Base-by-base conservation (phyloP, 2,329 filamentous ascomycete species). In the Tolypocladium paradoxum region DNA sequence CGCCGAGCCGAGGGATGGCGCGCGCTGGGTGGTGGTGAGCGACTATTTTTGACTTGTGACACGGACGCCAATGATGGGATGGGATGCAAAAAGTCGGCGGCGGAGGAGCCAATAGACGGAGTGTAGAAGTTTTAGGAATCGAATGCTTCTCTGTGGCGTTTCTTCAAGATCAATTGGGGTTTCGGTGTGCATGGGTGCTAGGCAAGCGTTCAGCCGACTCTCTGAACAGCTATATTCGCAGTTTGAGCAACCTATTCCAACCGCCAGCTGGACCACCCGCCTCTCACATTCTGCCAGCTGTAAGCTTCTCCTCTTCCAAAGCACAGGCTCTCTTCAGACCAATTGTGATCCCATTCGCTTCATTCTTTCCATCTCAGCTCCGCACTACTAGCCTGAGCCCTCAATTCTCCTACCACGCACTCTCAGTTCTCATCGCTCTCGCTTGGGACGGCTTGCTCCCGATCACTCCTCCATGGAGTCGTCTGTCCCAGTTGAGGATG, bases 51-150 rank as follows among this genome's bases (percentile, higher is more conserved):
- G 45, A 20, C 35, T 24, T 35, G 38, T 48, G 24, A 49, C 43
- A 43, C 46, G 45, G 49, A 46, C 16, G 34, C 49, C 35, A 31
- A n/a, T n/a, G 14, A 52, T 35, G 49, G 37, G 47, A 16, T 12
- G 29, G 27, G 31, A 46, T 31, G 11, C 4, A 36, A 47, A 38
- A 20, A 47, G 29, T 48, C 35, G 40, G 50, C 6, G 38, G 40
- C 43, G 38, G 6, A 24, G 48, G n/a, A 46, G 52, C 36, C 45
- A 37, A 51, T 58, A 58, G 56, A 56, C 48, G 48, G 51, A 49
- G 48, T 50, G 48, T 53, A 52, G 56, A 53, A 55, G 43, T 36
- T 52, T 46, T 33, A 50, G 34, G 27, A 47, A 55, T 49, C 52
- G 51, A 53, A 20, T 47, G 33, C 43, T 46, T 46, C 43, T 45